Conservation (phyloP, 192 early-diverging fungal species). For the Chytriomyces confervae region DNA sequence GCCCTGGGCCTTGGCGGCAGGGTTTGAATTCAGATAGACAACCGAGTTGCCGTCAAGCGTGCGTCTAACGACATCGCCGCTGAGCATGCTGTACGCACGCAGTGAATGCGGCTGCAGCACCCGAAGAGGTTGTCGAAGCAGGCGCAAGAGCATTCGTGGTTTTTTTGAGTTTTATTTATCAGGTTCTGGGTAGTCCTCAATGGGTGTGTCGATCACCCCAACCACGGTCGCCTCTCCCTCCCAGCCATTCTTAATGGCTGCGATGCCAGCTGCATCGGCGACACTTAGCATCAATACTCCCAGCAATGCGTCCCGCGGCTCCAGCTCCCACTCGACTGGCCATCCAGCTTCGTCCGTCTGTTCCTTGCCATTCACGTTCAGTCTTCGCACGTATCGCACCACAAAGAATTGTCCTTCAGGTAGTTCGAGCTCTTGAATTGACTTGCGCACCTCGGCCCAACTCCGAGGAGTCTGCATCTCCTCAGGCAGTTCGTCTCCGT, state of each 20-base stretch:
- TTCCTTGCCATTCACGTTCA: neutral
- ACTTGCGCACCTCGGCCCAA: constrained; percentile 1
- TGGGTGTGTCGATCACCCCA: no score
- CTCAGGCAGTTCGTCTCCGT: no score
- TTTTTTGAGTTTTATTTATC: no score
- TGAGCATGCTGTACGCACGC: constrained; percentile 5
- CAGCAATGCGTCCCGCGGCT: neutral
- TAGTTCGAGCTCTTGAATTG: neutral
- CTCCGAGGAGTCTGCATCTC: neutral
- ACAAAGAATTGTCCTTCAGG: constrained; percentile 15
- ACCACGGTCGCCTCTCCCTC: neutral
- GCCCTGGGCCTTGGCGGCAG: neutral
- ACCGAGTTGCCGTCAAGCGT: constrained; percentile 23
- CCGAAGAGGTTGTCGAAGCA: no score
- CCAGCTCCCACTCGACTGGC: neutral
- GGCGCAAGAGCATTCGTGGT: no score
- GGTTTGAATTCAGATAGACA: constrained; percentile 6
- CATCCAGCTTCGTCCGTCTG: constrained; percentile 9
- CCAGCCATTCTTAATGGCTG: constrained; percentile 6
- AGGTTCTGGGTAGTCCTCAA: no score
- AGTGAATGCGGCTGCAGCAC: neutral
- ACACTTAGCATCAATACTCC: constrained; percentile 5
- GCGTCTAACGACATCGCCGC: neutral
- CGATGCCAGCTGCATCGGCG: neutral
- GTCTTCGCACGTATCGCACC: constrained; percentile 5